Percentiles rank a stretch among this genome's conserved stretches.
phyloP scores from a whole-genome alignment of 352 stramenopile species.

The Phytophthora syringae region DNA sequence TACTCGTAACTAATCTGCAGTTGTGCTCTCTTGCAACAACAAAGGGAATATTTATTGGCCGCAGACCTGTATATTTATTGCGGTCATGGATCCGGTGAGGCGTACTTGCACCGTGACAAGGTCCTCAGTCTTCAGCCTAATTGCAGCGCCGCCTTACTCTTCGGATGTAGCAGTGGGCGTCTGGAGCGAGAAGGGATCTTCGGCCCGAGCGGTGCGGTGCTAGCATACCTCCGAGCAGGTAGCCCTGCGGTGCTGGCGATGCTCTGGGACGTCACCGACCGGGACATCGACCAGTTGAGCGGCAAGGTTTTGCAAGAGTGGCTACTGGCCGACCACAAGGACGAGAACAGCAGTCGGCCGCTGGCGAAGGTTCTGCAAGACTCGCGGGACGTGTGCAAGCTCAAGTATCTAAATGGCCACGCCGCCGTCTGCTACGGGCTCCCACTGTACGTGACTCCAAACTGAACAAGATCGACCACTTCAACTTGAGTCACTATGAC shows the following conservation, averaged over 20 bases:
- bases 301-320: slow-evolving; percentile 63
- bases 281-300: slow-evolving; percentile 96
- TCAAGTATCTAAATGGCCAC: slow-evolving; percentile 94
- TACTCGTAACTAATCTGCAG: background rate
- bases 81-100: slow-evolving; percentile 96
- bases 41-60: slow-evolving; percentile 53
- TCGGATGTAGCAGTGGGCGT: slow-evolving; percentile 97
- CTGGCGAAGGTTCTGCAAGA: slow-evolving; percentile 77
- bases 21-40: background rate
- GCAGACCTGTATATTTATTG: slow-evolving; percentile 97
- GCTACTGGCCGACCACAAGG: slow-evolving; percentile 64
- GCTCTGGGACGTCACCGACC: slow-evolving; percentile 99
- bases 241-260: slow-evolving; percentile 97
- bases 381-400: slow-evolving; percentile 91
- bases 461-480: slow-evolving; percentile 20
- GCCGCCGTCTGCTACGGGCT: slow-evolving; percentile 97
- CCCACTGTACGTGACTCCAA: slow-evolving; percentile 60
- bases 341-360: slow-evolving; percentile 31
- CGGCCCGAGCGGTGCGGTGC: slow-evolving; percentile 93
- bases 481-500: too few species aligned
- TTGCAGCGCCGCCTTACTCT: slow-evolving; percentile 92
- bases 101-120: slow-evolving; percentile 88
- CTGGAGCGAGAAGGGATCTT: slow-evolving; percentile 90
- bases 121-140: slow-evolving; percentile 56
- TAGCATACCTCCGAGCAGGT: slow-evolving; percentile 94